Evolutionary conservation across 495 filamentous ascomycete species (phyloP).

Genomic region (Penicillium bialowiezense): DNA sequence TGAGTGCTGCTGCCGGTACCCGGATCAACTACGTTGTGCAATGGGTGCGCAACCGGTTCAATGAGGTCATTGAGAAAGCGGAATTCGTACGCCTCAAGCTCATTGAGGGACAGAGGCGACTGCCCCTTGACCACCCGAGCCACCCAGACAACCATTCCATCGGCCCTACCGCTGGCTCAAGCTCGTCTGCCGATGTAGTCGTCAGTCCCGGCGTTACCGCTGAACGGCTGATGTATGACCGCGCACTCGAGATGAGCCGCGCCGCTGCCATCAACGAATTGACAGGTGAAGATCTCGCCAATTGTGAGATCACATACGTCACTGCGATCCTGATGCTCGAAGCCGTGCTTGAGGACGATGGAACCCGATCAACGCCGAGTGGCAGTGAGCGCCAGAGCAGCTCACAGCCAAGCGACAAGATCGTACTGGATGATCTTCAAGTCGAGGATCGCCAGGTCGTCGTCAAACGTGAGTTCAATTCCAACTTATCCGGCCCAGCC

Average conservation of each 20-base stretch:
- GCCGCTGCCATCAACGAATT: slow-evolving; percentile 93
- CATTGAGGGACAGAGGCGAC: slow-evolving; percentile 76
- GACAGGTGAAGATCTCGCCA: slow-evolving; percentile 80
- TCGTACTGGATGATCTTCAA: slow-evolving; percentile 55
- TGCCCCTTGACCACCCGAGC: slow-evolving; percentile 81
- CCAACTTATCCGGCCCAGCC: neutral
- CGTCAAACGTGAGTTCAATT: slow-evolving; percentile 58
- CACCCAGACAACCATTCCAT: slow-evolving; percentile 75
- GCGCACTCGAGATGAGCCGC: slow-evolving; percentile 93
- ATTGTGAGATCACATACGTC: slow-evolving; percentile 89
- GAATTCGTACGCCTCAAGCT: slow-evolving; percentile 87
- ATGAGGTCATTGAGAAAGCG: slow-evolving; percentile 93
- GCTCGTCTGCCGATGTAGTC: slow-evolving; percentile 61
- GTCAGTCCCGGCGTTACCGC: slow-evolving; percentile 78
- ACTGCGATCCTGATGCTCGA: slow-evolving; percentile 93
- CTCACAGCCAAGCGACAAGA: slow-evolving; percentile 37
- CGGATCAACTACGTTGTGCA: slow-evolving; percentile 92
- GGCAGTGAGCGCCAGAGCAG: slow-evolving; percentile 24
- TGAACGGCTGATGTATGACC: slow-evolving; percentile 97
- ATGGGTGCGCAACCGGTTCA: slow-evolving; percentile 91
- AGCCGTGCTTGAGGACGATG: slow-evolving; percentile 85
- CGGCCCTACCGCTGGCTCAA: slow-evolving; percentile 44
- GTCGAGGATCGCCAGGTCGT: slow-evolving; percentile 71
- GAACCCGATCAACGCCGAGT: slow-evolving; percentile 37
- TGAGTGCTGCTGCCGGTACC: slow-evolving; percentile 54